Conservation (phyloP, 2,329 filamentous ascomycete genomes). For the Domatiomyces catenatus region DNA sequence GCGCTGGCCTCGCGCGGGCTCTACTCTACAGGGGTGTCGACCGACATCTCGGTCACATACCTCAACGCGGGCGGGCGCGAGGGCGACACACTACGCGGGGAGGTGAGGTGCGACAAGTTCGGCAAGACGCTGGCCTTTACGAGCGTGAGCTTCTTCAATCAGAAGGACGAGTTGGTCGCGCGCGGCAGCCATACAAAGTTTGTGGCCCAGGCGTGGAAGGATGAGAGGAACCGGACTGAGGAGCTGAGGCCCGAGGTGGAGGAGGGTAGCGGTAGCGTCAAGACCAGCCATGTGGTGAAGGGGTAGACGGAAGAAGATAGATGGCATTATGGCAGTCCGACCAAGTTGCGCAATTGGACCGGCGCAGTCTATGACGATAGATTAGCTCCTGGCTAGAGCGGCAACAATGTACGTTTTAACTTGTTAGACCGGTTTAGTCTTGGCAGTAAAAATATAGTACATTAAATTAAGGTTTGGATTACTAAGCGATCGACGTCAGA, state of each 20-base stretch:
- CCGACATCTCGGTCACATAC: slow-evolving; percentile 52
- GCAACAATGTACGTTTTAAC: too few relatives aligned
- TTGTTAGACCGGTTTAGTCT: too few relatives aligned
- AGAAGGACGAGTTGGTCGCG: slow-evolving; percentile 44
- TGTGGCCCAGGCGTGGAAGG: slow-evolving; percentile 45
- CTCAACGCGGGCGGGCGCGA: slow-evolving; percentile 48
- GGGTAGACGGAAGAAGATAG: background rate
- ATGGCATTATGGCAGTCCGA: background rate
- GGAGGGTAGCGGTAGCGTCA: slow-evolving; percentile 5
- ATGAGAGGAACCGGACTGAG: slow-evolving; percentile 45
- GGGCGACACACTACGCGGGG: slow-evolving; percentile 44
- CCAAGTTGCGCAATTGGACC: background rate
- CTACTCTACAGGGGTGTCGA: slow-evolving; percentile 51
- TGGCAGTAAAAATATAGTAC: too few relatives aligned
- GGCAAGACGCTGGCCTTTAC: slow-evolving; percentile 53
- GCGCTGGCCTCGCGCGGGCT: slow-evolving; percentile 51
- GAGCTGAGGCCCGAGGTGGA: slow-evolving; percentile 32
- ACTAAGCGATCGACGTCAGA: too few relatives aligned
- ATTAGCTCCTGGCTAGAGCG: too few relatives aligned
- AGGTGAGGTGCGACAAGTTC: slow-evolving; percentile 52
- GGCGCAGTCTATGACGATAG: too few relatives aligned
- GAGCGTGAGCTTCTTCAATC: slow-evolving; percentile 45
- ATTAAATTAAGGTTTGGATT: too few relatives aligned
- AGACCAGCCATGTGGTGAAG: background rate
- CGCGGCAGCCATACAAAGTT: slow-evolving; percentile 55